Percentiles rank a stretch among this genome's conserved stretches.
Conservation (phyloP, 108 stramenopile genomes). For the Fistulifera solaris region DNA sequence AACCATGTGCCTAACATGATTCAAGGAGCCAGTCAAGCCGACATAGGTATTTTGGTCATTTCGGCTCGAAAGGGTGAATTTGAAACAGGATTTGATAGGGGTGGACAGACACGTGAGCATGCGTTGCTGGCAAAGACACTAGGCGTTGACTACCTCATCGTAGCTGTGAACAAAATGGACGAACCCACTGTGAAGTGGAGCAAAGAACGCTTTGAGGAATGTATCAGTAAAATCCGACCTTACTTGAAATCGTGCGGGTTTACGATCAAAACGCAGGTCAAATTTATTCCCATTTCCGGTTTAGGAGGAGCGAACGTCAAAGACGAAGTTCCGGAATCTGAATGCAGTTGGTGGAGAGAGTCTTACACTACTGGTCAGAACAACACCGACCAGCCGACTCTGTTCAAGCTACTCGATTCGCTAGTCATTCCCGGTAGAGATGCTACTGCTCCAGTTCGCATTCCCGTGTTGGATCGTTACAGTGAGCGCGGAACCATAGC, state of each 20-base stretch:
- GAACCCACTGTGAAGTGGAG: conserved; percentile 94
- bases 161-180: conserved; percentile 99
- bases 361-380: conserved; percentile 67
- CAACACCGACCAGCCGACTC: conserved; percentile 79
- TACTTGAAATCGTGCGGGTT: conserved; percentile 96
- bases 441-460: conserved; percentile 77
- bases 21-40: conserved; percentile 95
- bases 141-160: conserved; percentile 92
- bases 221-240: conserved; percentile 90
- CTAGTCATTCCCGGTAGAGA: conserved; percentile 80
- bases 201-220: conserved; percentile 93
- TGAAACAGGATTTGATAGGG: conserved; percentile 97
- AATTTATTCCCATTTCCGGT: conserved; percentile 96
- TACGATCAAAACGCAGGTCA: conserved; percentile 94
- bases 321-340: conserved; percentile 76
- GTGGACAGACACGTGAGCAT: conserved; percentile 99
- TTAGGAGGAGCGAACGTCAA: conserved; percentile 94
- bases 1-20: conserved; percentile 99
- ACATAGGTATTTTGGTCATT: conserved; percentile 97
- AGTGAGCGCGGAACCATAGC: conserved; percentile 95
- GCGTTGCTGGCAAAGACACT: conserved; percentile 98
- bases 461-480: conserved; percentile 96
- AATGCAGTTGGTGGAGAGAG: conserved; percentile 91
- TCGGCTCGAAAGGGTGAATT: conserved; percentile 98
- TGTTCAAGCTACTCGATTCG: conserved; percentile 80